Evolutionary conservation across 768 basidiomycete species (phyloP).

Genomic region (Auricularia cornea): DNA sequence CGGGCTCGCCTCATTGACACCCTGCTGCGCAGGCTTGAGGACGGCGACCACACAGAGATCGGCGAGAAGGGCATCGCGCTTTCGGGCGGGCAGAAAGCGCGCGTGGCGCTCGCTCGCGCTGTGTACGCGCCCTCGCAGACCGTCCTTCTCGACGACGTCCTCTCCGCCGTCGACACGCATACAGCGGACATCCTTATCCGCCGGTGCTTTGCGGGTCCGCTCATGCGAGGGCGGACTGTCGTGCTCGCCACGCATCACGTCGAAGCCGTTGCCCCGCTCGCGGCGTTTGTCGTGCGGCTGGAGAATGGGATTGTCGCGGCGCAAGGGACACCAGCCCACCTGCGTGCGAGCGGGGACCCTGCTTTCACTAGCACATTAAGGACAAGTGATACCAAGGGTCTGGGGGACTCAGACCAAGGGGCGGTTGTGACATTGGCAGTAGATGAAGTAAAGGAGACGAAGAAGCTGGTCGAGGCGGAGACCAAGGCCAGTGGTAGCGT

Average conservation of each 20-base stretch:
- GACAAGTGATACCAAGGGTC: no score
- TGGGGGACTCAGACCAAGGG: no score
- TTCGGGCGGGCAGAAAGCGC: constrained; percentile 67
- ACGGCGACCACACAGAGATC: constrained; percentile 71
- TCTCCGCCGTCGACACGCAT: constrained; percentile 68
- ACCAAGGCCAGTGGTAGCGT: background rate
- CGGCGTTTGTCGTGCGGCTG: background rate
- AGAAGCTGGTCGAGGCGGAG: background rate
- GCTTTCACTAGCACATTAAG: no score
- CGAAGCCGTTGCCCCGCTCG: background rate
- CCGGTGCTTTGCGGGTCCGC: constrained; percentile 51
- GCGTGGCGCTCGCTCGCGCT: constrained; percentile 64
- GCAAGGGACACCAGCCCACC: constrained; percentile 14
- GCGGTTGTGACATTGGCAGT: no score
- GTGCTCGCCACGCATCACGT: constrained; percentile 82
- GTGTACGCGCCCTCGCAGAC: constrained; percentile 60
- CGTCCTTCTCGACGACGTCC: no score
- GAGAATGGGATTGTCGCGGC: background rate
- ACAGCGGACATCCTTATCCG: constrained; percentile 65
- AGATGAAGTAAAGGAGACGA: background rate
- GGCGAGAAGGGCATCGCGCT: constrained; percentile 33
- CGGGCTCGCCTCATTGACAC: no score
- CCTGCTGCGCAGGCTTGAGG: constrained; percentile 34
- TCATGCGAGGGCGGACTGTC: constrained; percentile 60
- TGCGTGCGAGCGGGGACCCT: constrained; percentile 23